Evolutionary conservation across 1,284 basidiomycete species (phyloP).

Genomic region (Tausonia pullulans): DNA sequence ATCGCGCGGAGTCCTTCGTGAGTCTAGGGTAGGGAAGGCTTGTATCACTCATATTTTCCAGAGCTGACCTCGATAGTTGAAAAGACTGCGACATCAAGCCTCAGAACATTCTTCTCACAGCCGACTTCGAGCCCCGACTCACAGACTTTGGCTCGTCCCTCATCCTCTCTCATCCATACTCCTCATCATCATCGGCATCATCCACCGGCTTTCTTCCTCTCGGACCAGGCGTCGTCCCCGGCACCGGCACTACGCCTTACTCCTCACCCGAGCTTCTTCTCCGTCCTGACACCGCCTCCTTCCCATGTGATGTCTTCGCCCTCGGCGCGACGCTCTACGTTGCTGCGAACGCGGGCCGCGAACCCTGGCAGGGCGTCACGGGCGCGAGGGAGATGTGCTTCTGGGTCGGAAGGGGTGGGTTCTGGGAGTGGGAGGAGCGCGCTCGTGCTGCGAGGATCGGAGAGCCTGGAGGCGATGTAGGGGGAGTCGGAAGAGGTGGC

Average conservation of each 20-base stretch:
- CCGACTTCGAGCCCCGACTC: slow-evolving; percentile 32
- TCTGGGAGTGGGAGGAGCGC: slow-evolving; percentile 39
- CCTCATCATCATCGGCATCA: slow-evolving; percentile 17
- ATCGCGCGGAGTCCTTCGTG: slow-evolving; percentile 34
- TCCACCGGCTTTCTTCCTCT: slow-evolving; percentile 25
- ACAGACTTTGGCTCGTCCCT: slow-evolving; percentile 41
- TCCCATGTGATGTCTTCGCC: slow-evolving; percentile 40
- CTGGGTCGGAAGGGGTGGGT: slow-evolving; percentile 35
- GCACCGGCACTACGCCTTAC: slow-evolving; percentile 41
- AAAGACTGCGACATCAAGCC: slow-evolving; percentile 25
- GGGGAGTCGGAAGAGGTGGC: not conserved
- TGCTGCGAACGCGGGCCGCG: slow-evolving; percentile 34
- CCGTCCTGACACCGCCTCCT: slow-evolving; percentile 28
- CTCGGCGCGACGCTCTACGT: slow-evolving; percentile 40
- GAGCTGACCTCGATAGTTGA: not conserved
- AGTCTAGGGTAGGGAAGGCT: slow-evolving; percentile 15
- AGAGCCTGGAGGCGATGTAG: not conserved
- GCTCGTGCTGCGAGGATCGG: slow-evolving; percentile 27
- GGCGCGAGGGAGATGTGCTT: slow-evolving; percentile 38
- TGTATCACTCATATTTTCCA: not conserved
- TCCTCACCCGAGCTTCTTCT: slow-evolving; percentile 40
- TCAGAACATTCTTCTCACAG: slow-evolving; percentile 30
- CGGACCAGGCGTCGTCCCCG: slow-evolving; percentile 29
- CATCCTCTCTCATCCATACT: slow-evolving; percentile 30
- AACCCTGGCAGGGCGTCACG: slow-evolving; percentile 35